Conservation (phyloP, 129 eudicot genomes). For the Arctium lappa region DNA sequence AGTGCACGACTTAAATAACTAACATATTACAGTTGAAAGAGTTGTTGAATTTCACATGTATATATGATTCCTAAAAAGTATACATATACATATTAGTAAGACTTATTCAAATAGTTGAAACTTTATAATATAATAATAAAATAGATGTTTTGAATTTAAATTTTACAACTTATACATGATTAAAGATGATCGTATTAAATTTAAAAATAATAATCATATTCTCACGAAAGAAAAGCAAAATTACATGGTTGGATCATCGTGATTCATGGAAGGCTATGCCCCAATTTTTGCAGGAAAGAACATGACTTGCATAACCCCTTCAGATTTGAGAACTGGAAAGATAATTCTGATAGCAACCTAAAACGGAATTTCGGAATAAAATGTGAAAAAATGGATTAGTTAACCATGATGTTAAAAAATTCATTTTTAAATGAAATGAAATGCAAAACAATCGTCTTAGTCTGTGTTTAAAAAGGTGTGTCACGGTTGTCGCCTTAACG, state of each 20-base stretch:
- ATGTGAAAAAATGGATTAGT: background rate
- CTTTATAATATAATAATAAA: too few relatives aligned
- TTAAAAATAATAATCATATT: background rate
- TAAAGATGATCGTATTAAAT: background rate
- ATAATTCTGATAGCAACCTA: slow-evolving; percentile 43
- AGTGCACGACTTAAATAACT: too few relatives aligned
- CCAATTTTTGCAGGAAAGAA: background rate
- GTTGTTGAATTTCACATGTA: too few relatives aligned
- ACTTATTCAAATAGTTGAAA: too few relatives aligned
- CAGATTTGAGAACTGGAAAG: slow-evolving; percentile 35
- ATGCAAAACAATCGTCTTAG: background rate
- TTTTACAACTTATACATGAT: background rate
- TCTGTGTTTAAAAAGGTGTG: background rate
- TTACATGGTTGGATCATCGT: background rate
- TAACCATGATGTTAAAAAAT: background rate
- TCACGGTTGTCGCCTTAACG: background rate
- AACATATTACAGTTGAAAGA: too few relatives aligned
- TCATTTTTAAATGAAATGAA: background rate
- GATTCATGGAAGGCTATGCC: background rate
- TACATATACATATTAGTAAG: too few relatives aligned
- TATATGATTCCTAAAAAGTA: too few relatives aligned
- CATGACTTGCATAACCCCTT: slow-evolving; percentile 40
- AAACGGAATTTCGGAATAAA: background rate
- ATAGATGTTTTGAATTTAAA: background rate
- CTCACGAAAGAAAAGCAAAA: background rate